phyloP scores from a whole-genome alignment of 75 land plant genomes.

The Cryptomeria japonica region DNA sequence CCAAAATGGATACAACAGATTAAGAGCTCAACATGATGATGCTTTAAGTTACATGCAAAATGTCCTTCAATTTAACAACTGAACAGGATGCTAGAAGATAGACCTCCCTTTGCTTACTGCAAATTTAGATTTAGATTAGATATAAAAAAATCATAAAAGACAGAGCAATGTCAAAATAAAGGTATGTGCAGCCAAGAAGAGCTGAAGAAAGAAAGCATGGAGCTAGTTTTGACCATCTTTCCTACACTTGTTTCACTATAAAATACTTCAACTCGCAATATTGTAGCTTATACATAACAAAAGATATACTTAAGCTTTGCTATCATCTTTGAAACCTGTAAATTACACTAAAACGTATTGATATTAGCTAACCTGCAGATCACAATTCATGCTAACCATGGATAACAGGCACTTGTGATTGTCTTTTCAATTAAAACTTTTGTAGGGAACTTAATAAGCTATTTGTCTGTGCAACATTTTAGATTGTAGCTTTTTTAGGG shows the following conservation, averaged over 20 bases:
- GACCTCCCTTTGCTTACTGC: neutral
- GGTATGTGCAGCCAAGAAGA: neutral
- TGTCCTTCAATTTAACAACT: neutral
- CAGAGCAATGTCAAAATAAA: neutral
- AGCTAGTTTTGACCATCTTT: neutral
- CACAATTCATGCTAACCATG: neutral
- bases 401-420: neutral
- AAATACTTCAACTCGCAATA: neutral
- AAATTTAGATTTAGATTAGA: neutral
- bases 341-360: neutral
- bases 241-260: neutral
- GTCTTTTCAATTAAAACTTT: neutral
- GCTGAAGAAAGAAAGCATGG: neutral
- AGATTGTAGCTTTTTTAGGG: neutral
- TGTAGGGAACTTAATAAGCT: neutral
- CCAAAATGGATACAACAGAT: neutral
- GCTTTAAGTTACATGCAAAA: neutral
- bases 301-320: neutral
- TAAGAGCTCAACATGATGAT: neutral
- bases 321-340: neutral
- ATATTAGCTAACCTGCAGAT: neutral
- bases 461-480: neutral
- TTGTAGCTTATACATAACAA: neutral
- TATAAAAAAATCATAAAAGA: neutral
- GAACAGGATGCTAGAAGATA: neutral